Base-by-base conservation (phyloP, 306 rosid genomes). In the Arachis stenosperma region DNA sequence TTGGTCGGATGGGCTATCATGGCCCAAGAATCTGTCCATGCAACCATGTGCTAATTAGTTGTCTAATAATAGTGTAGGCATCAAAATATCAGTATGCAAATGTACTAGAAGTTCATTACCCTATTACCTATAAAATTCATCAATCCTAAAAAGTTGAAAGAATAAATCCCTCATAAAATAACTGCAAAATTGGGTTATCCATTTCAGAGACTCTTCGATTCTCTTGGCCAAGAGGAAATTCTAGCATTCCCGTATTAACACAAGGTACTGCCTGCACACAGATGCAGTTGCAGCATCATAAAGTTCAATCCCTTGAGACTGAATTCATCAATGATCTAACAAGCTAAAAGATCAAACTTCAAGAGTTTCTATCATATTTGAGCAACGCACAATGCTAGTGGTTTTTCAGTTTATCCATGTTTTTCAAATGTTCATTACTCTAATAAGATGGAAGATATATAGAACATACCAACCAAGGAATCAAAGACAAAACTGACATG, bases 1-100 rank as follows among this genome's bases (percentile, higher is more conserved):
- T 64, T 86, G 81, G 6, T 79, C 86, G 44, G 67, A 6, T 53
- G 72, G 77, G 76, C 61, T 56, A 51, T 75, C 86, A 12, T 86
- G 75, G 56, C 67, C 84, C 76, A 94, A 61, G 77, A 78, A 76
- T 40, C 97, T 91, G 85, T 62, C 70, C 42, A 75, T 50, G 65
- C 64, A 85, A 76, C 62, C 36, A 61, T 9, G 75, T 7, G 56
- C 9, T 55, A 79, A 40, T 74, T 56, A 59, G 57, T 29, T n/a
- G 54, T 71, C 15, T 5, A 27, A 36, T 41, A 77, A 57, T 33
- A 80, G 52, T 46, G 40, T 12, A 58, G 66, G 59, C 14, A 63
- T 33, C 15, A 40, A 75, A 79, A 13, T 9, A 50, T 30, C 44
- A 44, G 33, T 57, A 72, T 53, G 58, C 29, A 72, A 54, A 44